Conservation (phyloP, 2,329 filamentous ascomycete genomes). For the Fonsecaea erecta region DNA sequence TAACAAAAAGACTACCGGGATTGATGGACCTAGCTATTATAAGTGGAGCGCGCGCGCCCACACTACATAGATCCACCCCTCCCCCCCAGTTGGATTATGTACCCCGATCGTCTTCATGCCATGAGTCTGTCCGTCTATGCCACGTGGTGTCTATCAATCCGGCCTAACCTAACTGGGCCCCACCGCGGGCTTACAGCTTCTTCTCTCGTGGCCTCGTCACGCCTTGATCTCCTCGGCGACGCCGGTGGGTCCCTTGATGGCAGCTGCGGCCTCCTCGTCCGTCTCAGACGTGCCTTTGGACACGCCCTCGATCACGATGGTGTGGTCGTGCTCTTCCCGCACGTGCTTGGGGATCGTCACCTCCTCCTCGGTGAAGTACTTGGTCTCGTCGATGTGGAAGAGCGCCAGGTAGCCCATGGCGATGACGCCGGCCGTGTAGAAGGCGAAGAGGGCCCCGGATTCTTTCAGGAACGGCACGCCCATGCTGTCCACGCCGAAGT, state of each 20-base stretch:
- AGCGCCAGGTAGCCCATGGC: slow-evolving; percentile 12
- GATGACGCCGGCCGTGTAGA: slow-evolving; percentile 10
- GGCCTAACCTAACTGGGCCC: background rate
- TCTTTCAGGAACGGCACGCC: slow-evolving; percentile 16
- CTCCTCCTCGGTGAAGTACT: slow-evolving; percentile 20
- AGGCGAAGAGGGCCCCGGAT: slow-evolving; percentile 9
- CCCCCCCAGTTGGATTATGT: too few relatives aligned
- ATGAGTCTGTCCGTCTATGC: too few relatives aligned
- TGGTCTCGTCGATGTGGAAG: slow-evolving; percentile 14
- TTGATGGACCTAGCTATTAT: too few relatives aligned
- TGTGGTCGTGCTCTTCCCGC: slow-evolving; percentile 7
- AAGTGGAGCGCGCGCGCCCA: too few relatives aligned
- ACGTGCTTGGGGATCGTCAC: slow-evolving; percentile 22
- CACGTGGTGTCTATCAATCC: too few relatives aligned
- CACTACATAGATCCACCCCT: too few relatives aligned
- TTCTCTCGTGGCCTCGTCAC: background rate
- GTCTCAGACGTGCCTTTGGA: background rate
- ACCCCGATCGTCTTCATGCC: too few relatives aligned
- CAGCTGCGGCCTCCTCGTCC: background rate
- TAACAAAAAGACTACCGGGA: too few relatives aligned
- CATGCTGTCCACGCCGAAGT: slow-evolving; percentile 18
- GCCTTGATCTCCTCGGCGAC: background rate
- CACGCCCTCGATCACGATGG: background rate
- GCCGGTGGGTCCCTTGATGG: background rate
- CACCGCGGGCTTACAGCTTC: background rate